Base-by-base conservation (phyloP, 257 asterid genomes). In the Solanum chmielewskii region DNA sequence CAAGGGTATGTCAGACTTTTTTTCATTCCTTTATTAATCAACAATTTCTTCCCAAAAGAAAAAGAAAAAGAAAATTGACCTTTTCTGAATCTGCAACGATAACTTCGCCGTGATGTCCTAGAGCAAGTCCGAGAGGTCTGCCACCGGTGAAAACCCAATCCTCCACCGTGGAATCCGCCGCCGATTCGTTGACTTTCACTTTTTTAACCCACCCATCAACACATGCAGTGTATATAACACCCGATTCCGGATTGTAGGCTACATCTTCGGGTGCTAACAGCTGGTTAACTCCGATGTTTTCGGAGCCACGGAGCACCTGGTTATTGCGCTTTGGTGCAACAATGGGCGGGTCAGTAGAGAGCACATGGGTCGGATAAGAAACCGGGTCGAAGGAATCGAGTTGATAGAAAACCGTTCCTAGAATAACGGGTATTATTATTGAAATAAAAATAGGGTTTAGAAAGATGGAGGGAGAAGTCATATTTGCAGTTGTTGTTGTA, bases 61-160 rank as follows among this genome's bases (percentile, higher is more conserved):
- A 52, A 6, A 52, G 35, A 37, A 35, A 35, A 35, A 5, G 39
- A 37, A 37, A 25, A 44, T 23, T 23, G 8, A 96, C 99, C 98
- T 92, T 94, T 27, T 86, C 76, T 14, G 95, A 94, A 89, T 97
- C 99, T 0, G 98, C 98, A 4, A 97, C 93, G 16, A 97, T 88
- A 74, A 97, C 89, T 85, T 94, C 98, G 14, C 95, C 96, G 86
- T 92, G 88, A 56, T 35, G 92, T 2, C 98, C 99, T 66, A 88
- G 88, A 6, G 73, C 94, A 49, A 97, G 76, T 5, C 98, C 98
- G 2, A 97, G 97, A 23, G 99, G 98, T 70, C 99, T 88, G 20
- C 99, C 99, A 15, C 97, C 99, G 2, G 99, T 95, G 92, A 93
- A 92, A 87, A 93, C 91, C 98, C 98, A 96, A 49, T 92, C 84